Percentiles rank a stretch among this genome's conserved stretches.
These are phyloP conservation scores for Eleusine indica DNA, from an alignment of 176 grass and related monocot species.

Conservation along the genomic window DNA sequence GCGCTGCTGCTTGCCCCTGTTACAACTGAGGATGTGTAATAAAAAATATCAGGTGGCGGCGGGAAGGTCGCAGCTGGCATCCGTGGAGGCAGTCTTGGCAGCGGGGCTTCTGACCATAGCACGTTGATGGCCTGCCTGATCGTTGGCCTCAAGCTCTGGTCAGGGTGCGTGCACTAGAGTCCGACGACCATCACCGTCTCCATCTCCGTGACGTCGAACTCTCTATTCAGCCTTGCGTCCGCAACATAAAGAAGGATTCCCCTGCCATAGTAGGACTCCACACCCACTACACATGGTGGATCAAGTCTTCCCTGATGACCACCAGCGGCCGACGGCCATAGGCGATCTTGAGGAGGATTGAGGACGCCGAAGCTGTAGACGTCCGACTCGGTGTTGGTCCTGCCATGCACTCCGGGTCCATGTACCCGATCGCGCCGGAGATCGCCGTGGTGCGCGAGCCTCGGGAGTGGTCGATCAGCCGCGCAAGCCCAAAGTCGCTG, in stretches of 20 bases:
- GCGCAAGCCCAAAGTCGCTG: constrained; percentile 42
- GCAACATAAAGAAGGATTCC: background rate
- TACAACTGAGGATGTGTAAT: too few relatives aligned
- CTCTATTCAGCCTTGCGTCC: background rate
- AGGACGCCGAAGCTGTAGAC: constrained; percentile 60
- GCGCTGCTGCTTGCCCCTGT: too few relatives aligned
- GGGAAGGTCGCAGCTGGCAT: background rate
- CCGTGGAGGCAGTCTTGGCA: too few relatives aligned
- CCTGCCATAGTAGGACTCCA: constrained; percentile 17
- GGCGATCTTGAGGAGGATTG: constrained; percentile 44
- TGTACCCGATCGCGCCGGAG: constrained; percentile 42
- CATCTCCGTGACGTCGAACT: constrained; percentile 23
- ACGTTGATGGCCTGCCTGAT: too few relatives aligned
- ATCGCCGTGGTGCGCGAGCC: constrained; percentile 5
- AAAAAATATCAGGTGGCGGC: background rate
- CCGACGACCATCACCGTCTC: constrained; percentile 30
- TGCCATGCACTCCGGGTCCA: constrained; percentile 37
- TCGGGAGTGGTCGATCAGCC: constrained; percentile 35
- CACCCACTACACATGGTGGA: constrained; percentile 23
- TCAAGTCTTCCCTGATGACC: background rate
- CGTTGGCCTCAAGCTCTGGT: background rate
- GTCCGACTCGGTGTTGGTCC: constrained; percentile 32
- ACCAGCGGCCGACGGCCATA: constrained; percentile 5
- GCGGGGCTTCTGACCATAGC: too few relatives aligned
- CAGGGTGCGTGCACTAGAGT: constrained; percentile 52